Conservation (phyloP, 164 flowering plant species). For the Santalum album region DNA sequence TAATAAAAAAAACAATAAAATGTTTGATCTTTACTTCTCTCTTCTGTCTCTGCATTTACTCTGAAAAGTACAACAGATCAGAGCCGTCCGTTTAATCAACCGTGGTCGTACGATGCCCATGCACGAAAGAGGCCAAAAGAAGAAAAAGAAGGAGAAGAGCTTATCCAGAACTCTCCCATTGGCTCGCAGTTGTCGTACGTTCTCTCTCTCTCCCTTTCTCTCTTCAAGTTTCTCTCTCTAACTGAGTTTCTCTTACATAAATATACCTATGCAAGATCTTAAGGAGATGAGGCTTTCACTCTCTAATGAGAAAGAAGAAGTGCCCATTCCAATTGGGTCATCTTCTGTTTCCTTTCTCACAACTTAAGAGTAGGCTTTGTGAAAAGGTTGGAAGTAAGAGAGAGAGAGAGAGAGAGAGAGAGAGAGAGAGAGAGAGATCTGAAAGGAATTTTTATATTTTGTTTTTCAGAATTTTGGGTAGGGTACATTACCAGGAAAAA, state of each 20-base stretch:
- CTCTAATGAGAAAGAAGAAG: background rate
- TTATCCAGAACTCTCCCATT: slow-evolving; percentile 27
- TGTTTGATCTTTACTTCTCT: background rate
- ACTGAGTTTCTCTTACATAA: slow-evolving; percentile 8
- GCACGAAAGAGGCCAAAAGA: slow-evolving; percentile 17
- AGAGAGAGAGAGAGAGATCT: slow-evolving; percentile 1
- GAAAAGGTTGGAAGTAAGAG: too few relatives aligned
- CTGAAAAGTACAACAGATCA: slow-evolving; percentile 13
- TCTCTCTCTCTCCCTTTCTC: slow-evolving; percentile 7
- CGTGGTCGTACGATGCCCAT: slow-evolving; percentile 12
- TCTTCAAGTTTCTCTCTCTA: slow-evolving; percentile 1
- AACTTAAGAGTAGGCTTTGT: too few relatives aligned
- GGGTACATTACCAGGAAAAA: too few relatives aligned
- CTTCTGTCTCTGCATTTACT: slow-evolving; percentile 7
- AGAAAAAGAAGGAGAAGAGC: too few relatives aligned
- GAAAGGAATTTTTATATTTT: background rate
- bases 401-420: too few relatives aligned
- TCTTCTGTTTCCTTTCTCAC: too few relatives aligned
- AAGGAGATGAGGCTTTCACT: slow-evolving; percentile 8
- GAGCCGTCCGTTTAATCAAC: slow-evolving; percentile 23
- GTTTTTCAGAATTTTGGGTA: too few relatives aligned
- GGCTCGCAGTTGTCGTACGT: slow-evolving; percentile 17
- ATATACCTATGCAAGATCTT: slow-evolving; percentile 28
- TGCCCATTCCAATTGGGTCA: slow-evolving; percentile 9
- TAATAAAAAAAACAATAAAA: too few relatives aligned